Percentiles rank a stretch among this genome's conserved stretches.
Conservation (phyloP, 1,284 basidiomycete species). For the Exobasidium cylindrosporum region DNA sequence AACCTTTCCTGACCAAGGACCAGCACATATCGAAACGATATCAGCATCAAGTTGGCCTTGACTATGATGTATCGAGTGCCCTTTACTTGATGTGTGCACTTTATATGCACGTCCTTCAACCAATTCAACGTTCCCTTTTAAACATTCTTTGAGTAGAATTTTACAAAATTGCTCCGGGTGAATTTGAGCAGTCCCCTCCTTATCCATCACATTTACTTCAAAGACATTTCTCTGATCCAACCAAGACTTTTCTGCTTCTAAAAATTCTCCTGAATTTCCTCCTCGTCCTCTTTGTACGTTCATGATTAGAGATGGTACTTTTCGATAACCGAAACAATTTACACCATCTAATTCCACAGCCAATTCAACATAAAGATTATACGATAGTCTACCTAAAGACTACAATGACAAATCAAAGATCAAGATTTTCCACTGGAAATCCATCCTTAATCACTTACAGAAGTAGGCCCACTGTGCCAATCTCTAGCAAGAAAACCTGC, state of each 20-base stretch:
- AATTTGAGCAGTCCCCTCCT: conserved; percentile 70
- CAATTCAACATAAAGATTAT: conserved; percentile 72
- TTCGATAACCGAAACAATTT: conserved; percentile 78
- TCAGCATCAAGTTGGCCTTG: conserved; percentile 38
- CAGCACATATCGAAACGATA: conserved; percentile 70
- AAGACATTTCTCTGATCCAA: background rate
- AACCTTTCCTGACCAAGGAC: conserved; percentile 73
- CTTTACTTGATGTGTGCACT: conserved; percentile 18
- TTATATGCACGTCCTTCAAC: conserved; percentile 47
- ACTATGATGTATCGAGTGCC: conserved; percentile 13
- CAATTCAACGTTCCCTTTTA: conserved; percentile 56
- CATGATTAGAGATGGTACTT: conserved; percentile 56
- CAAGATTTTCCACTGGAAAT: background rate
- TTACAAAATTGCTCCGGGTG: conserved; percentile 76
- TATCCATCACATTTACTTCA: conserved; percentile 22
- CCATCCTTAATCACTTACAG: conserved; percentile 13
- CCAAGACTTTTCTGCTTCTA: background rate
- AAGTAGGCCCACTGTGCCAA: conserved; percentile 60
- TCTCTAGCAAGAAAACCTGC: conserved; percentile 85
- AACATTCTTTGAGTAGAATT: conserved; percentile 66
- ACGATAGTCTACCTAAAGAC: conserved; percentile 72
- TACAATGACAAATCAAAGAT: background rate
- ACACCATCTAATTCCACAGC: conserved; percentile 68
- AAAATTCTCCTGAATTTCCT: background rate
- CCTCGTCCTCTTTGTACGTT: background rate